Conservation (phyloP, 139 green algal species). For the Auxenochlorella pyrenoidosa region DNA sequence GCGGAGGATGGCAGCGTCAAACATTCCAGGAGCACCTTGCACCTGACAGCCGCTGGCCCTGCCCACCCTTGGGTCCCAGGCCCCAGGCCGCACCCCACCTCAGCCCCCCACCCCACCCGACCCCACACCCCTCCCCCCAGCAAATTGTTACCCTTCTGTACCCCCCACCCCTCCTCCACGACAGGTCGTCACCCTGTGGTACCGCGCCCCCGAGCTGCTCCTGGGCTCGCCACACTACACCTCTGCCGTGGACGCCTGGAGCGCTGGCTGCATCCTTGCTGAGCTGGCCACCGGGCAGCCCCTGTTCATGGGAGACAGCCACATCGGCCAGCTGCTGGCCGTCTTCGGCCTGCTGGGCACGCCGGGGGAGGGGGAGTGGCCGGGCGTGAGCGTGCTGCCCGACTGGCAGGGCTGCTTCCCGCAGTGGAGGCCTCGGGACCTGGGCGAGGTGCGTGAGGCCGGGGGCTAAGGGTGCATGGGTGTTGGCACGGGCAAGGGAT, state of each 20-base stretch:
- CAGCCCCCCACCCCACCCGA: background rate
- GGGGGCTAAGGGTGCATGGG: no score
- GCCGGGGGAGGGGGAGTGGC: conserved; percentile 62
- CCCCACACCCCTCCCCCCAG: background rate
- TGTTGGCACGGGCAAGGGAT: no score
- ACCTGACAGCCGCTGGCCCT: no score
- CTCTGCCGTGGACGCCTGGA: conserved; percentile 89
- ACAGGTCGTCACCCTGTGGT: conserved; percentile 92
- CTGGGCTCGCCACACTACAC: conserved; percentile 72
- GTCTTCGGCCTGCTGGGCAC: conserved; percentile 78
- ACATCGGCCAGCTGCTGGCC: conserved; percentile 79
- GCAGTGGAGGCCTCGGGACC: conserved; percentile 57
- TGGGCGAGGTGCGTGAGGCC: conserved; percentile 47
- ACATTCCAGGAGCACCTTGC: no score
- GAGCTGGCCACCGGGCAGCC: conserved; percentile 64
- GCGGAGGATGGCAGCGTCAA: no score
- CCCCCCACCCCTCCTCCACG: no score
- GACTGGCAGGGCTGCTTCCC: conserved; percentile 84
- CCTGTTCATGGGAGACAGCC: conserved; percentile 81
- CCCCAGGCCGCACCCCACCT: no score
- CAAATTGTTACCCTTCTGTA: background rate
- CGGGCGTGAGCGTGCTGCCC: conserved; percentile 62
- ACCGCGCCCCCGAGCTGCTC: conserved; percentile 93
- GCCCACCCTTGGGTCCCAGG: no score
- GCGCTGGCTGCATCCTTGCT: conserved; percentile 89